Conservation (phyloP, 306 rosid species). For the Lithocarpus polystachyus region DNA sequence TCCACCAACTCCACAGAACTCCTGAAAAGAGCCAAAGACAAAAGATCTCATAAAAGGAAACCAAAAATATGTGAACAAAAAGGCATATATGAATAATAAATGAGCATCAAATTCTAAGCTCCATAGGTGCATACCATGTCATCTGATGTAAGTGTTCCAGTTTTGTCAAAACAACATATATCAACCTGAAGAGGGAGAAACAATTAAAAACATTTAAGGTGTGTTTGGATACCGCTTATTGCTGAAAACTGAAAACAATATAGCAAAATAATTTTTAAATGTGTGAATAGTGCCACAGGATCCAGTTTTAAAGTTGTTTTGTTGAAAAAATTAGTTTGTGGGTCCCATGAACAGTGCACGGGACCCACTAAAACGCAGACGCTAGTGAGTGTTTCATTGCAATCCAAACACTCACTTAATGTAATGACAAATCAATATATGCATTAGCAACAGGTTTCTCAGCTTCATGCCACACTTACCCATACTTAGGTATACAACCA, state of each 20-base stretch:
- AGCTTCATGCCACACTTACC: background rate
- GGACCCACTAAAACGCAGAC: too few relatives aligned
- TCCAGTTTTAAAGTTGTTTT: too few relatives aligned
- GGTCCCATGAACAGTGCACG: too few relatives aligned
- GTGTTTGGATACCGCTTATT: too few relatives aligned
- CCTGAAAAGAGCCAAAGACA: slow-evolving; percentile 46
- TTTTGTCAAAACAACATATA: slow-evolving; percentile 98
- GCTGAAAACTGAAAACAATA: too few relatives aligned
- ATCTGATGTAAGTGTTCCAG: slow-evolving; percentile 98
- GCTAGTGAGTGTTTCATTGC: too few relatives aligned
- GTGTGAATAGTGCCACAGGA: too few relatives aligned
- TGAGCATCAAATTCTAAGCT: slow-evolving; percentile 1
- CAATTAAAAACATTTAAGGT: slow-evolving; percentile 17
- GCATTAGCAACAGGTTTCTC: background rate
- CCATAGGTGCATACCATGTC: slow-evolving; percentile 73
- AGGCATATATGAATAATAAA: slow-evolving; percentile 1
- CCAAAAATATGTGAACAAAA: background rate
- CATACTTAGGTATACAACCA: background rate
- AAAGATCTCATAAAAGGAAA: slow-evolving; percentile 3
- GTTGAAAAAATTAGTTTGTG: too few relatives aligned
- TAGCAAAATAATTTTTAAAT: too few relatives aligned
- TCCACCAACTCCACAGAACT: slow-evolving; percentile 89
- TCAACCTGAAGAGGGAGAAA: slow-evolving; percentile 70
- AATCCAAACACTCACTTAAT: too few relatives aligned
- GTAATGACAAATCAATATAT: slow-evolving; percentile 6